Evolutionary conservation across 805 yeast species (phyloP), one percentile per base, ranked within the genome.

Genomic region (Hanseniaspora hatyaiensis): DNA sequence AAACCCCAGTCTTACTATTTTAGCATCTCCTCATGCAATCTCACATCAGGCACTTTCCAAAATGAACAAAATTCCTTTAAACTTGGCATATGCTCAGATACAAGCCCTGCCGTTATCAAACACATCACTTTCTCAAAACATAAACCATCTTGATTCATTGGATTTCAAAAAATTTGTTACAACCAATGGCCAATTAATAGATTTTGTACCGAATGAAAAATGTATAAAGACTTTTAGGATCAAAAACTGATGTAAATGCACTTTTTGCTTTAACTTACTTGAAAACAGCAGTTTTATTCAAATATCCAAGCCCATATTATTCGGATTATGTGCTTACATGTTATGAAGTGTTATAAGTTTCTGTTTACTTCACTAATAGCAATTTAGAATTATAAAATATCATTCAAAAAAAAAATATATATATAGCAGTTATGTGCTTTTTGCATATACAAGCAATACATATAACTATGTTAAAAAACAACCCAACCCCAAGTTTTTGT

Each of bases 11-110:
- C 46, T 60, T 3, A 51, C 58, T 18, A 50, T 63, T 19, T 55
- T 63, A 57, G 60, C 65, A 39, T 60, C 65, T 0, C 64, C 67
- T 15, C 58, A 60, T 38, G 34, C 57, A 32, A 51, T 62, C 6
- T 60, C 67, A 2, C 55, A 54, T 22, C 61, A 58, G 34, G 61
- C 64, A 1, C 34, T 63, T 12, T 54, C 51, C 16, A 50, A 61
- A 12, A 55, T 63, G 37, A 59, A 63, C 43, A 52, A 50, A 16
- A 47, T 59, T 8, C 50, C 52, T 6, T 48, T 62, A n/a, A 65
- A 65, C 4, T 30, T 63, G 37, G 50, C 63, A n/a, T 63, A 57
- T 51, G 45, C 57, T 2, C 49, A 61, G 32, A 53, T 63, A 2
- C 59, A 55, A n/a, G 29, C 22, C 20, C 19, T 36, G 6, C 39